phyloP scores from a whole-genome alignment of 495 filamentous ascomycete genomes.

The Lichina pygmaea region DNA sequence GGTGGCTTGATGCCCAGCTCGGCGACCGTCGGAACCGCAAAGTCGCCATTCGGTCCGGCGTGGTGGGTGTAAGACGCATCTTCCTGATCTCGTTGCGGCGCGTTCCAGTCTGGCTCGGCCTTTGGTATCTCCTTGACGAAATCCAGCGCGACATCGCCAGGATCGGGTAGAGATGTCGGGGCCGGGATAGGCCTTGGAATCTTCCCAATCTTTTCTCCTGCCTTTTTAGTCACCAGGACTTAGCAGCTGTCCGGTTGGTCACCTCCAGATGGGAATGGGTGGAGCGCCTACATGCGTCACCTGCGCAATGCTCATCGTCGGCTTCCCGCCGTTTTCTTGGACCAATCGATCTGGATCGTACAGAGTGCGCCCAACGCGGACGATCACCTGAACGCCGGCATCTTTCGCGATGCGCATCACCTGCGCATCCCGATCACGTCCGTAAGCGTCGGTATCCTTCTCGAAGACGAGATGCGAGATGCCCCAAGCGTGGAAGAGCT shows the following conservation, averaged over 20 bases:
- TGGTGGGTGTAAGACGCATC: conserved; percentile 28
- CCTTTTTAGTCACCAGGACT: conserved; percentile 2
- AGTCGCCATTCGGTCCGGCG: conserved; percentile 32
- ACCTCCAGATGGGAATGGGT: no score
- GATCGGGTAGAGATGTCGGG: conserved; percentile 27
- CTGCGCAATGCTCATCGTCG: conserved; percentile 41
- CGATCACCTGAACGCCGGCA: conserved; percentile 34
- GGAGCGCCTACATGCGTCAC: conserved; percentile 18
- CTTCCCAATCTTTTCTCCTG: conserved; percentile 20
- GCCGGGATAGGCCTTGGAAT: conserved; percentile 26
- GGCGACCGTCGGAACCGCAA: conserved; percentile 28
- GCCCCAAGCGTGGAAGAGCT: conserved; percentile 38
- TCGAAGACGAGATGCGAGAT: conserved; percentile 48
- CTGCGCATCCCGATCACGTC: conserved; percentile 25
- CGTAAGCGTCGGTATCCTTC: conserved; percentile 46
- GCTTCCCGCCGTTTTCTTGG: conserved; percentile 30
- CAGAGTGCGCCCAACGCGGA: conserved; percentile 29
- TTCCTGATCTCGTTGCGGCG: conserved; percentile 13
- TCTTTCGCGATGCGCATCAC: conserved; percentile 27
- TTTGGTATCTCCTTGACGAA: conserved; percentile 22
- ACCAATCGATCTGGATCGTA: conserved; percentile 42
- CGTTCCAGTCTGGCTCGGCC: conserved; percentile 25
- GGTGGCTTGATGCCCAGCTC: conserved; percentile 33
- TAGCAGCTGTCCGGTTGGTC: no score
- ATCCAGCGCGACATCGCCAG: conserved; percentile 24